Evolutionary conservation across 2,329 filamentous ascomycete species (phyloP).

Genomic region (Apiospora kogelbergensis): DNA sequence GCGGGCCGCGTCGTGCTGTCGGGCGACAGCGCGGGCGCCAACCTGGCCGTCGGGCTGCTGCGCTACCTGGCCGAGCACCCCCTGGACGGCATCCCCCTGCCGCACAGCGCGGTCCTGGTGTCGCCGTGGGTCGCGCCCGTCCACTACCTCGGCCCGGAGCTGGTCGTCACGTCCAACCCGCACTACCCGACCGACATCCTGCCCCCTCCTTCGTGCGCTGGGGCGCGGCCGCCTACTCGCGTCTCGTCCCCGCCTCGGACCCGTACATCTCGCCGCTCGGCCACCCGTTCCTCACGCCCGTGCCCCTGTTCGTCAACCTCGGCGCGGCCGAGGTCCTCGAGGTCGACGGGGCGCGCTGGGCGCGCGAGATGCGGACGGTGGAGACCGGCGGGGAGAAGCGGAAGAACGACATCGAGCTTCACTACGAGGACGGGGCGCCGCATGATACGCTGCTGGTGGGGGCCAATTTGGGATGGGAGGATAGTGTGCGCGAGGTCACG

Average conservation of each 20-base stretch:
- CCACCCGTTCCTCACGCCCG: slow-evolving; percentile 21
- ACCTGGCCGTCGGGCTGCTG: slow-evolving; percentile 40
- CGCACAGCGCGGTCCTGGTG: slow-evolving; percentile 37
- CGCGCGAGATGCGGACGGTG: slow-evolving; percentile 37
- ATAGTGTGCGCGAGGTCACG: slow-evolving; percentile 26
- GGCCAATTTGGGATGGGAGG: slow-evolving; percentile 39
- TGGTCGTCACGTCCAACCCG: slow-evolving; percentile 20
- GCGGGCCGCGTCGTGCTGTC: slow-evolving; percentile 39
- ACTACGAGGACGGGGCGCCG: slow-evolving; percentile 38
- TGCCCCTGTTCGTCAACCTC: slow-evolving; percentile 23
- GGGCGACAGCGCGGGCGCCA: slow-evolving; percentile 47
- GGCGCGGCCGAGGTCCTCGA: slow-evolving; percentile 31
- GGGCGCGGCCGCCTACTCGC: slow-evolving; percentile 35
- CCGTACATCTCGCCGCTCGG: slow-evolving; percentile 22
- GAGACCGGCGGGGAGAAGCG: not conserved
- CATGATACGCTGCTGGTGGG: slow-evolving; percentile 48
- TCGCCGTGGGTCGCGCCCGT: slow-evolving; percentile 20
- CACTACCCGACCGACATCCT: slow-evolving; percentile 38
- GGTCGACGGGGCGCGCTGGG: slow-evolving; percentile 55
- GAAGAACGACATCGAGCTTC: slow-evolving; percentile 32
- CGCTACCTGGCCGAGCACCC: slow-evolving; percentile 41
- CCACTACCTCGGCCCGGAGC: slow-evolving; percentile 10
- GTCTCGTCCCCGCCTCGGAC: not conserved
- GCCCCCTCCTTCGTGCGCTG: slow-evolving; percentile 35
- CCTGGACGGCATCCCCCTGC: slow-evolving; percentile 27